A percentile compares a stretch with the other conserved stretches of the same genome.
Conservation (phyloP, 768 basidiomycete genomes). For the Tephrocybe sp. region DNA sequence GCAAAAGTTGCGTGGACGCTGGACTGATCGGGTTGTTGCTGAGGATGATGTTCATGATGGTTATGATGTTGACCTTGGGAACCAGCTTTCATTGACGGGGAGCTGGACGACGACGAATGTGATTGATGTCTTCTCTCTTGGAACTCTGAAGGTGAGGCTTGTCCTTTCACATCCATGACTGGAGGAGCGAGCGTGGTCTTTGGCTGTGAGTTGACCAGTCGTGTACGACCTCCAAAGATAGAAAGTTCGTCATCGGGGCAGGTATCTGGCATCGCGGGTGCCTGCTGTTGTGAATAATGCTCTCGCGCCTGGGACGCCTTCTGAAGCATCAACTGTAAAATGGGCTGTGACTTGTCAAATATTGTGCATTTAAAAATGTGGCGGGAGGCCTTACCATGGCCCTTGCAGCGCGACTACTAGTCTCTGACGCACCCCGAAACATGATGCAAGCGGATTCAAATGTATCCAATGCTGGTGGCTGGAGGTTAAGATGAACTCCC, state of each 20-base stretch:
- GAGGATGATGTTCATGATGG: neutral
- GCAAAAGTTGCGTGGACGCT: slow-evolving; percentile 23
- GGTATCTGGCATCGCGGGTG: slow-evolving; percentile 17
- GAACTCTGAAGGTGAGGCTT: neutral
- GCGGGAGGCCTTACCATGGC: slow-evolving; percentile 37
- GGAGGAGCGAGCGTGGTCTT: neutral
- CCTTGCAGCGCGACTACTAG: slow-evolving; percentile 46
- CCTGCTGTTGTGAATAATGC: slow-evolving; percentile 12
- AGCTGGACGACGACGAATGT: neutral
- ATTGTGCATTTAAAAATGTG: neutral
- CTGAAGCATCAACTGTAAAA: slow-evolving; percentile 41
- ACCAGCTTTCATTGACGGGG: neutral
- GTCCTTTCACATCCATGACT: neutral
- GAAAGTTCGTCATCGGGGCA: slow-evolving; percentile 32
- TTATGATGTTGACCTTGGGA: neutral
- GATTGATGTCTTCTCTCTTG: neutral
- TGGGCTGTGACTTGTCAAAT: slow-evolving; percentile 32
- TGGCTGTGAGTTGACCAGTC: slow-evolving; percentile 21
- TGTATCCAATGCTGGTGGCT: slow-evolving; percentile 43
- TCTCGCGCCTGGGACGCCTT: slow-evolving; percentile 36
- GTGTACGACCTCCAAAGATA: slow-evolving; percentile 32
- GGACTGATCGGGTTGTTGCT: neutral
- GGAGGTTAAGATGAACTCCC: slow-evolving; percentile 38
- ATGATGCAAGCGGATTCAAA: slow-evolving; percentile 45
- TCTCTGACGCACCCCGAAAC: slow-evolving; percentile 42